Evolutionary conservation across 2,329 filamentous ascomycete genomes (phyloP), one percentile per base, ranked within the genome.

Genomic region (Exophiala sp.): DNA sequence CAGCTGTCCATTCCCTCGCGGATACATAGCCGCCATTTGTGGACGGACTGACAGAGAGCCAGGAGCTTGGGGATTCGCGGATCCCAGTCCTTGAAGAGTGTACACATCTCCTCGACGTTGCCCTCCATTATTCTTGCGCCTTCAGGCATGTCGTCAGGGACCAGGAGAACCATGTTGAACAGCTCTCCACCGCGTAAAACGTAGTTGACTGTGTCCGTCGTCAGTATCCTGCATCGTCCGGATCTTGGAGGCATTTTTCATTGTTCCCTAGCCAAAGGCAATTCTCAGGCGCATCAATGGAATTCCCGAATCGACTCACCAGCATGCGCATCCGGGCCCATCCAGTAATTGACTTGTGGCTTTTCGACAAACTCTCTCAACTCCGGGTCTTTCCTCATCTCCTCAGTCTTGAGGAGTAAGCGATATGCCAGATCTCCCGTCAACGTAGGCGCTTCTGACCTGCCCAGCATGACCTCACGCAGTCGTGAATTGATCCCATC

Each of bases 261-360:
- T n/a, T n/a, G n/a, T n/a, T n/a, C n/a, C n/a, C n/a, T n/a, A n/a
- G n/a, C n/a, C n/a, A n/a, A n/a, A n/a, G n/a, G n/a, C n/a, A n/a
- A n/a, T n/a, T n/a, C n/a, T n/a, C n/a, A n/a, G n/a, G n/a, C n/a
- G n/a, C n/a, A n/a, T n/a, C n/a, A n/a, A n/a, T n/a, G n/a, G n/a
- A n/a, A n/a, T n/a, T n/a, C n/a, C n/a, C n/a, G n/a, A n/a, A n/a
- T n/a, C n/a, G 6, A 27, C 24, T 27, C 10, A 27, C 24, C 73
- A 7, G 34, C 55, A 11, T 70, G 62, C 16, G 67, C 66, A 34
- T 69, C 64, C 0, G 76, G 76, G 0, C 77, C 76, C n/a, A 78
- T 61, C 76, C 78, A 79, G 55, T 77, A 74, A 54, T 77, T 72
- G 2, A 79, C 72, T 22, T 71, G 68, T 2, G 75, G 74, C n/a